Conservation (phyloP, 352 stramenopile species). For the Phytophthora pini region DNA sequence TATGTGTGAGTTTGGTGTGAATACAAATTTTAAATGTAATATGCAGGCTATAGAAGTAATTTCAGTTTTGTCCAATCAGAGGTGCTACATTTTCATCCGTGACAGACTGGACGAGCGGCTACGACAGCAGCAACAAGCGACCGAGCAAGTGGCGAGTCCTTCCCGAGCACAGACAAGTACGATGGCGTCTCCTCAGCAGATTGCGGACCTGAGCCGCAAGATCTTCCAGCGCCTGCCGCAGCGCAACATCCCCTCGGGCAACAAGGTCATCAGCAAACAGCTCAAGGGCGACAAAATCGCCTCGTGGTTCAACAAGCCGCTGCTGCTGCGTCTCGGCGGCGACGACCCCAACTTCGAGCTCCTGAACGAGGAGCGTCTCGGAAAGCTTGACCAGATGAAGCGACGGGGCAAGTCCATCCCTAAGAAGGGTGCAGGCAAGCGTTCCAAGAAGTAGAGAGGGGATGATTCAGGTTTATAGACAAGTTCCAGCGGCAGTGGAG, state of each 20-base stretch:
- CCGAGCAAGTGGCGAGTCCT: slow-evolving; percentile 5
- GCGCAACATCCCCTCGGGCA: slow-evolving; percentile 80
- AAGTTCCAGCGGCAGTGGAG: slow-evolving; percentile 12
- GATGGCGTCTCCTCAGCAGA: slow-evolving; percentile 61
- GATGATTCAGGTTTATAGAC: not conserved
- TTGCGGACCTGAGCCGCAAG: slow-evolving; percentile 85
- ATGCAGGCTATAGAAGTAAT: slow-evolving; percentile 1
- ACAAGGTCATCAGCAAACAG: slow-evolving; percentile 91
- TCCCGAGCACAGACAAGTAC: slow-evolving; percentile 9
- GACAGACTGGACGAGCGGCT: slow-evolving; percentile 34
- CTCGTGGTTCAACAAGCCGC: slow-evolving; percentile 89
- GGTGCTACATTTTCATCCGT: not conserved
- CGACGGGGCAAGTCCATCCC: slow-evolving; percentile 85
- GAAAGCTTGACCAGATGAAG: slow-evolving; percentile 88
- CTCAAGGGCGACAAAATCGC: slow-evolving; percentile 88
- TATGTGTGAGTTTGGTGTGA: not conserved
- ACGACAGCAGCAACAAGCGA: slow-evolving; percentile 21
- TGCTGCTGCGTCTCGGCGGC: slow-evolving; percentile 72
- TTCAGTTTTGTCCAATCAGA: slow-evolving; percentile 22
- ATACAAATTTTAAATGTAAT: not conserved
- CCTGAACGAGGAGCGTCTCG: slow-evolving; percentile 77
- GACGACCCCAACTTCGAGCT: slow-evolving; percentile 90
- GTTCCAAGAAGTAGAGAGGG: slow-evolving; percentile 77
- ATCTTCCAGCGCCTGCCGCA: slow-evolving; percentile 90
- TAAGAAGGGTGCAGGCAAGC: slow-evolving; percentile 91